Evolutionary conservation across 1,139 yeast genomes (phyloP).

Genomic region (Taphrina sp.): DNA sequence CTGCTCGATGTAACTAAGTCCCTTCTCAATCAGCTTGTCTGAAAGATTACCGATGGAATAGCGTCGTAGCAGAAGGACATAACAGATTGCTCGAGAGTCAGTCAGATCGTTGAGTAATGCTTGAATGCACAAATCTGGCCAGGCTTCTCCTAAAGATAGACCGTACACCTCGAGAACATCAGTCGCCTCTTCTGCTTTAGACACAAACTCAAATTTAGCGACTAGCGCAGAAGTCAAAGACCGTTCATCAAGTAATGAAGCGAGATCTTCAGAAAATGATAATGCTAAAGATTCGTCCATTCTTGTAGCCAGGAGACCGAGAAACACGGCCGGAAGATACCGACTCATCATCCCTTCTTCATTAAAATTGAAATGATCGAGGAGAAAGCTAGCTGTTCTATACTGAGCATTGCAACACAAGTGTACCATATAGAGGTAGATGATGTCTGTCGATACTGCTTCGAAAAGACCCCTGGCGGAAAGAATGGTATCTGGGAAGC

Average conservation of each 20-base stretch:
- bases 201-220: too few relatives aligned
- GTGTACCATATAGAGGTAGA: constrained; percentile 1
- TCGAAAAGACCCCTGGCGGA: constrained; percentile 8
- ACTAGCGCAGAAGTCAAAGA: too few relatives aligned
- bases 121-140: background rate
- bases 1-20: background rate
- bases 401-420: background rate
- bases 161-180: too few relatives aligned
- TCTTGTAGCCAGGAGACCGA: background rate
- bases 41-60: background rate
- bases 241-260: too few relatives aligned
- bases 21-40: background rate
- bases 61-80: background rate
- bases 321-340: constrained; percentile 2
- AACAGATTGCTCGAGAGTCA: background rate
- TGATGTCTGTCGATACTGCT: constrained; percentile 1
- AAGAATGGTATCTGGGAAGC: background rate
- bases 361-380: constrained; percentile 1
- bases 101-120: background rate
- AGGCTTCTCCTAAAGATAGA: background rate
- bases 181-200: too few relatives aligned
- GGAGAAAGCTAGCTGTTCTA: background rate
- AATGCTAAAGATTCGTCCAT: background rate
- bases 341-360: constrained; percentile 1
- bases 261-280: too few relatives aligned